phyloP scores from a whole-genome alignment of 495 filamentous ascomycete species.

The Parmelia sp. region DNA sequence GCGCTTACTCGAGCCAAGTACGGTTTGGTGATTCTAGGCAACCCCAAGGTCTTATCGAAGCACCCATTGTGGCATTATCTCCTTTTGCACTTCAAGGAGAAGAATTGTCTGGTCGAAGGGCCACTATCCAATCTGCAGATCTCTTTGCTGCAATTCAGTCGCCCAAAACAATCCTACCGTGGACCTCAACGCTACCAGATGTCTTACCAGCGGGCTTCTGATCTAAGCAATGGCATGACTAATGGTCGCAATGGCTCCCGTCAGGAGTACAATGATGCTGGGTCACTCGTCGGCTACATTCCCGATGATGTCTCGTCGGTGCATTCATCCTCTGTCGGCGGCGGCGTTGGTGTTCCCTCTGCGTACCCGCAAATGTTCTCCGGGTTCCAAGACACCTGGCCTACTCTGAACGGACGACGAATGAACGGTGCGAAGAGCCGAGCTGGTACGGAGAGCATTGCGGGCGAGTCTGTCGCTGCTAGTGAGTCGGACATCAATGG shows the following conservation, averaged over 20 bases:
- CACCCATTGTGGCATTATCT: constrained; percentile 98
- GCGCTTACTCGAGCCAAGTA: constrained; percentile 96
- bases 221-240: constrained; percentile 44
- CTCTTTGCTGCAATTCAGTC: constrained; percentile 89
- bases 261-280: constrained; percentile 75
- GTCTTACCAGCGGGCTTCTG: constrained; percentile 63
- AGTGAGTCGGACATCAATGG: constrained; percentile 79
- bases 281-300: constrained; percentile 87
- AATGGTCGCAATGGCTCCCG: constrained; percentile 48
- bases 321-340: constrained; percentile 84
- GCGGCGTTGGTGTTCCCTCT: constrained; percentile 69
- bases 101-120: constrained; percentile 91
- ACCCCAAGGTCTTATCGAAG: constrained; percentile 96
- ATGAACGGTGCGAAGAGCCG: constrained; percentile 56
- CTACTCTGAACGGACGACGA: constrained; percentile 62
- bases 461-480: constrained; percentile 83
- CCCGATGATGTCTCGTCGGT: constrained; percentile 96
- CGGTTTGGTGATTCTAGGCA: constrained; percentile 91
- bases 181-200: constrained; percentile 86
- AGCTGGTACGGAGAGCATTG: constrained; percentile 66
- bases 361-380: constrained; percentile 95
- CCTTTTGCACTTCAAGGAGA: constrained; percentile 94
- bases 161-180: constrained; percentile 86
- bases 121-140: constrained; percentile 94
- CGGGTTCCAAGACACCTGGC: constrained; percentile 86